phyloP scores from a whole-genome alignment of 1,284 basidiomycete genomes.

The Ustilago esculenta region DNA sequence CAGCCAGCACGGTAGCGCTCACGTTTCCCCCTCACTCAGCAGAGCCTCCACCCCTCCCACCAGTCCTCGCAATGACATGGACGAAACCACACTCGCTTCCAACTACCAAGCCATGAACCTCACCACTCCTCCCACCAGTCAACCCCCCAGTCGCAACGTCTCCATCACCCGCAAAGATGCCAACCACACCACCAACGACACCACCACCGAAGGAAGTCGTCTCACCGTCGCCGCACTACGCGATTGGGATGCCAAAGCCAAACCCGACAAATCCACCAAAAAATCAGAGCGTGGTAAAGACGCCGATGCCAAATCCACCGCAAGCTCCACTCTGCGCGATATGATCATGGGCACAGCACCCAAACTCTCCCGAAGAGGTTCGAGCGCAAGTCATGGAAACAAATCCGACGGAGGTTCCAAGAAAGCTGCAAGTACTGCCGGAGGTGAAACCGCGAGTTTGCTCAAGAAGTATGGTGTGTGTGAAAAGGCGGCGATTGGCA shows the following conservation, averaged over 20 bases:
- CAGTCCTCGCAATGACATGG: constrained; percentile 49
- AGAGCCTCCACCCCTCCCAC: constrained; percentile 49
- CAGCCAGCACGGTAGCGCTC: constrained; percentile 38
- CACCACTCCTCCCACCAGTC: constrained; percentile 39
- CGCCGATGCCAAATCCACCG: constrained; percentile 57
- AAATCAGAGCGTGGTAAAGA: constrained; percentile 49
- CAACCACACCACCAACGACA: constrained; percentile 23
- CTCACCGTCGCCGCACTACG: constrained; percentile 61
- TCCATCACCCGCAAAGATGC: constrained; percentile 53
- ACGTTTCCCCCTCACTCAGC: constrained; percentile 46
- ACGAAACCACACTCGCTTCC: constrained; percentile 40
- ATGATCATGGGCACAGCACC: constrained; percentile 65
- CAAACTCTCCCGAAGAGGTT: constrained; percentile 60
- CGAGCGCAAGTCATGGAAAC: constrained; percentile 54
- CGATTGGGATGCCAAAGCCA: constrained; percentile 60
- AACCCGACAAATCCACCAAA: constrained; percentile 45
- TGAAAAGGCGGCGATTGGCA: constrained; percentile 95
- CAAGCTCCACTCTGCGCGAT: constrained; percentile 61
- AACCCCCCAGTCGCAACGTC: constrained; percentile 57
- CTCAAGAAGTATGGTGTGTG: constrained; percentile 94
- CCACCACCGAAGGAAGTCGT: constrained; percentile 35
- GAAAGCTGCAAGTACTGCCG: constrained; percentile 50
- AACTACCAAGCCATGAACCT: constrained; percentile 52
- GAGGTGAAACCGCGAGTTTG: constrained; percentile 61
- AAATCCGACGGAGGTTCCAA: constrained; percentile 56